These are phyloP conservation scores for Sistotremastrum niveocremeum DNA, from an alignment of 768 basidiomycete genomes.

Conservation along the genomic window DNA sequence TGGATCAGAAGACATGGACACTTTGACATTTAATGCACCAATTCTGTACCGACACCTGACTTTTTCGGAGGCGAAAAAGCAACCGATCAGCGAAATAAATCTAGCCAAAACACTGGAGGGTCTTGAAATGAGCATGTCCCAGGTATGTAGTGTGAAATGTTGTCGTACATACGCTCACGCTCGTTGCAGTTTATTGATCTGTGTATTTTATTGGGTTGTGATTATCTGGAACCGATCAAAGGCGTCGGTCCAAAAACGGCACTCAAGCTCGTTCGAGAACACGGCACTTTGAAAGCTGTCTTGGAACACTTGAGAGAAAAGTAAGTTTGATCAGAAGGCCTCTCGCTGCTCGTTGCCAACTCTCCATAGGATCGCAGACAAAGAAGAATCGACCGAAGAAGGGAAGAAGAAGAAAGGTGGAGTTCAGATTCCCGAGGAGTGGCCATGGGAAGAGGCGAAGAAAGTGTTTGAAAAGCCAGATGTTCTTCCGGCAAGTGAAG, in stretches of 20 bases:
- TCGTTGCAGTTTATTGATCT: slow-evolving; percentile 79
- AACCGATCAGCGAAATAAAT: slow-evolving; percentile 87
- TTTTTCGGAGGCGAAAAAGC: slow-evolving; percentile 95
- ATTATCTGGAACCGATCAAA: slow-evolving; percentile 98
- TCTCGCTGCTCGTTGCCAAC: not conserved
- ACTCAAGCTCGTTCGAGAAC: slow-evolving; percentile 79
- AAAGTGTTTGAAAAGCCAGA: slow-evolving; percentile 82
- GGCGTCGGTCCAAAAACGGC: slow-evolving; percentile 95
- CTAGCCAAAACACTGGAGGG: slow-evolving; percentile 76
- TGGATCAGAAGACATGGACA: slow-evolving; percentile 99
- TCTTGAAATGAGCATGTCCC: slow-evolving; percentile 84
- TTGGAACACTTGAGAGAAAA: slow-evolving; percentile 70
- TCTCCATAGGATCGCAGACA: slow-evolving; percentile 20
- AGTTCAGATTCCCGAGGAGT: slow-evolving; percentile 77
- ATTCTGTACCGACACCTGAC: slow-evolving; percentile 91
- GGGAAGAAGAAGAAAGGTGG: slow-evolving; percentile 67
- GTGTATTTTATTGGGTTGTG: slow-evolving; percentile 92
- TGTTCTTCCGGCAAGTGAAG: slow-evolving; percentile 69
- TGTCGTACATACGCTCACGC: not conserved
- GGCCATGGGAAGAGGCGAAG: slow-evolving; percentile 96
- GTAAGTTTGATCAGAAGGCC: slow-evolving; percentile 25
- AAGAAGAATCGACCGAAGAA: slow-evolving; percentile 23
- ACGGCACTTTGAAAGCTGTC: slow-evolving; percentile 57
- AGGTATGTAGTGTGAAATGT: slow-evolving; percentile 30
- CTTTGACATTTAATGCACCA: slow-evolving; percentile 87